These are phyloP conservation scores for Brassica carinata DNA, from an alignment of 345 rosid genomes.

Conservation along the genomic window DNA sequence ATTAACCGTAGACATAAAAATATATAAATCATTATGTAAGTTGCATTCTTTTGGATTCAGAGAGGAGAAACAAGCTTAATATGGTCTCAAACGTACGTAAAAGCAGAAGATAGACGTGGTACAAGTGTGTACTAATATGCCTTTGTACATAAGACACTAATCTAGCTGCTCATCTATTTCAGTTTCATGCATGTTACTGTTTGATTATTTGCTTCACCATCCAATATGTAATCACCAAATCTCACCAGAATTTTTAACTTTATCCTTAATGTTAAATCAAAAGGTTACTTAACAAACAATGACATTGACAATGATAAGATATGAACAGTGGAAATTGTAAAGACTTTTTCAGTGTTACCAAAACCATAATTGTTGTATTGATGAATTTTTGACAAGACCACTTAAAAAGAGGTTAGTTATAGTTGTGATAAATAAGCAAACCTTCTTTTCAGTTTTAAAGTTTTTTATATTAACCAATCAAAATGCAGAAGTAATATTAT, in stretches of 20 bases:
- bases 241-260: conserved; percentile 27
- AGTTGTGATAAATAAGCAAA: conserved; percentile 40
- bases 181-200: conserved; percentile 25
- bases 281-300: conserved; percentile 39
- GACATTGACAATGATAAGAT: conserved; percentile 34
- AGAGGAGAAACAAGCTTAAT: conserved; percentile 38
- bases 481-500: not conserved
- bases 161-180: conserved; percentile 17
- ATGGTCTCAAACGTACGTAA: conserved; percentile 7
- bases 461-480: not conserved
- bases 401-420: conserved; percentile 26
- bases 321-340: not conserved
- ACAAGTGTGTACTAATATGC: not conserved
- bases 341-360: conserved; percentile 13
- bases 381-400: conserved; percentile 34
- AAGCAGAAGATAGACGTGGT: not conserved
- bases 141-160: conserved; percentile 37
- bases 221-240: conserved; percentile 32
- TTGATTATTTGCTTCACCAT: conserved; percentile 20
- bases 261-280: conserved; percentile 22
- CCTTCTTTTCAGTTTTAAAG: not conserved
- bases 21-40: not conserved
- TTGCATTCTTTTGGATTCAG: conserved; percentile 11
- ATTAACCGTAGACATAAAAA: not conserved
- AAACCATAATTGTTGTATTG: conserved; percentile 31